Evolutionary conservation across 2,329 filamentous ascomycete genomes (phyloP), one percentile per base, ranked within the genome.

Genomic region (Trichoderma simmonsii): DNA sequence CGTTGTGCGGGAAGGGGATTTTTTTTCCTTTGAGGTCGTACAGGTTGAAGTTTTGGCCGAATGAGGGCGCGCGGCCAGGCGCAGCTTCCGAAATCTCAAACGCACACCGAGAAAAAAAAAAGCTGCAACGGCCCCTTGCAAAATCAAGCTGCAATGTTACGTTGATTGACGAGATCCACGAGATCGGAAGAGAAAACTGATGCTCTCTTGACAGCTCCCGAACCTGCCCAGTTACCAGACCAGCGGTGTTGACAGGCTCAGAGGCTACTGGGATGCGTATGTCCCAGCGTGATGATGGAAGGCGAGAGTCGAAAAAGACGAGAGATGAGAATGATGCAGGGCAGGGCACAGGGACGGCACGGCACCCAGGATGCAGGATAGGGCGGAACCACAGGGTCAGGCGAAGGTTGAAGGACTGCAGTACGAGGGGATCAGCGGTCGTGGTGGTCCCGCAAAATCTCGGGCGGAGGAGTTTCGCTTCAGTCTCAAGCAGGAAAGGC

Each of bases 401-500:
- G 66, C 66, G 54, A 61, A 61, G 66, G 57, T 61, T 70, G 56
- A 67, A 26, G 51, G 64, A 57, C 63, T 36, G 54, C 21, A 36
- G 24, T 43, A 28, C 51, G 32, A 67, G 64, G 51, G 64, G 64
- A 43, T 36, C 48, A 66, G 63, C 63, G 43, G 63, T 32, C 48
- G 32, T 68, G 32, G 51, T 21, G 64, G 65, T 69, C 66, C 66
- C 54, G 66, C 66, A 61, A 60, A 62, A 21, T 15, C 28, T 54
- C 57, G 34, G 39, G 66, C 56, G 56, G 28, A 62, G 39, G 18
- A 70, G 34, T 30, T 60, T 60, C 5, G 54, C 64, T 36, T 36
- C n/a, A 68, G 54, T 54, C 28, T 61, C 36, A 36, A 70, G 66
- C 66, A 39, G 63, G 48, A 57, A 39, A 57, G 21, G 48, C 63